Base-by-base conservation (phyloP, 202 grass and related monocot species). In the Bolboschoenoplectus hybrid region DNA sequence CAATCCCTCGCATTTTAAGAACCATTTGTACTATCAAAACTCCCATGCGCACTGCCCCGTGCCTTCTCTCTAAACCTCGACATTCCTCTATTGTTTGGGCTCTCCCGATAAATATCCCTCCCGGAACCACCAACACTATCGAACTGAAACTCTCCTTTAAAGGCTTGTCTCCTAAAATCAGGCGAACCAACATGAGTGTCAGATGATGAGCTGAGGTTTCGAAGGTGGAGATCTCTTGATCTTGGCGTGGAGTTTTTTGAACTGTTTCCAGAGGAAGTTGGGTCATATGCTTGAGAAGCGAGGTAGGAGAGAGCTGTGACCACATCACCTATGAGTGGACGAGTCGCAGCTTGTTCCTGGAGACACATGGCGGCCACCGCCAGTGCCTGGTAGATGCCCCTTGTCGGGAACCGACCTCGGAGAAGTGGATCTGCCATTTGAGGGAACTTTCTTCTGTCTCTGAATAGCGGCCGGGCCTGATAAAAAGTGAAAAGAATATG, bases 281-380 rank as follows among this genome's bases (percentile, higher is more conserved):
- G 89, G 85, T 97, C 95, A 14, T 97, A 95, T 68, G 61, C 88
- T 67, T 97, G 88, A 16, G 91, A 93, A 66, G 91, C 87, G 63
- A 97, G 85, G 85, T 93, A 97, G 34, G 91, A 92, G 26, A 97
- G 92, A 84, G 95, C 92, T 52, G 89, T 95, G 38, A 97, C 92
- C 65, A 97, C 87, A 85, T 97, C 95, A 52, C 85, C 93, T 89
- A 97, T 93, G 14, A 97, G 92, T 3, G 95, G 93, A 13, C 95
- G 87, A 75, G 89, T 93, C 39, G 89, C 62, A 63, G 95, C 91
- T 56, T 90, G 84, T 71, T 97, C 95, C 69, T 95, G 95, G 81
- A 97, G 90, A 71, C 95, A 97, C 95, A 97, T 97, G 51, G 95
- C 87, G 34, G 95, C 85, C 85, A 97, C 81, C 61, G 92, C 92